Percentiles rank a stretch among this genome's conserved stretches.
phyloP scores from a whole-genome alignment of 768 basidiomycete genomes.

The Termitomyces heimii region DNA sequence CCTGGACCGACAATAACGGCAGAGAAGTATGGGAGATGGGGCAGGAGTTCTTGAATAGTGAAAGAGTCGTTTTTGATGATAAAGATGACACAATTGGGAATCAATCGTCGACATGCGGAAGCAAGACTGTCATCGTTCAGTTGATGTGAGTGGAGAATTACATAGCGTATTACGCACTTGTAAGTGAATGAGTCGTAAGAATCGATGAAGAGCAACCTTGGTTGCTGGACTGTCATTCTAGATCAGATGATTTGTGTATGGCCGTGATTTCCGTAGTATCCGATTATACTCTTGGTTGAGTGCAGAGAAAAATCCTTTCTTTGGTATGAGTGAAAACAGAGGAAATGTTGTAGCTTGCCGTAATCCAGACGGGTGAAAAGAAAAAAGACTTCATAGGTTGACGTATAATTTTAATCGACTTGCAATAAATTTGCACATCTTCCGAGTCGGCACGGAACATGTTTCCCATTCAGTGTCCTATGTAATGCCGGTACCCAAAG shows the following conservation, averaged over 20 bases:
- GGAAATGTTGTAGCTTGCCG: neutral
- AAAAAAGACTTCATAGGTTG: neutral
- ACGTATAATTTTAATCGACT: neutral
- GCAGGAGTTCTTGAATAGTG: conserved; percentile 40
- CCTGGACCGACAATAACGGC: conserved; percentile 75
- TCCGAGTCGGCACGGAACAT: neutral
- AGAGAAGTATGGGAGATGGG: conserved; percentile 54
- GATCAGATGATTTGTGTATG: neutral
- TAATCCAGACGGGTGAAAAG: neutral
- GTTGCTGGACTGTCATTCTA: conserved; percentile 30
- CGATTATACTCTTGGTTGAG: neutral
- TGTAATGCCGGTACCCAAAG: neutral
- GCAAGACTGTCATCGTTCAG: conserved; percentile 48
- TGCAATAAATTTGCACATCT: neutral
- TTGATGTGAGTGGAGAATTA: neutral
- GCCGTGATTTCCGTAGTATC: neutral
- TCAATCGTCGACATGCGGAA: conserved; percentile 57
- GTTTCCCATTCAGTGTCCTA: too few species aligned
- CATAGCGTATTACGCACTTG: conserved; percentile 48
- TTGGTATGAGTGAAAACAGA: neutral
- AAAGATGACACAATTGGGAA: conserved; percentile 55
- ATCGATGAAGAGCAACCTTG: conserved; percentile 66
- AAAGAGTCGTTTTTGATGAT: conserved; percentile 72
- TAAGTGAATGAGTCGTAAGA: conserved; percentile 88
- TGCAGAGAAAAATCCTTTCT: neutral